Percentiles rank a stretch among this genome's conserved stretches.
Conservation (phyloP, 2,329 filamentous ascomycete species). For the Lachnellula suecica region DNA sequence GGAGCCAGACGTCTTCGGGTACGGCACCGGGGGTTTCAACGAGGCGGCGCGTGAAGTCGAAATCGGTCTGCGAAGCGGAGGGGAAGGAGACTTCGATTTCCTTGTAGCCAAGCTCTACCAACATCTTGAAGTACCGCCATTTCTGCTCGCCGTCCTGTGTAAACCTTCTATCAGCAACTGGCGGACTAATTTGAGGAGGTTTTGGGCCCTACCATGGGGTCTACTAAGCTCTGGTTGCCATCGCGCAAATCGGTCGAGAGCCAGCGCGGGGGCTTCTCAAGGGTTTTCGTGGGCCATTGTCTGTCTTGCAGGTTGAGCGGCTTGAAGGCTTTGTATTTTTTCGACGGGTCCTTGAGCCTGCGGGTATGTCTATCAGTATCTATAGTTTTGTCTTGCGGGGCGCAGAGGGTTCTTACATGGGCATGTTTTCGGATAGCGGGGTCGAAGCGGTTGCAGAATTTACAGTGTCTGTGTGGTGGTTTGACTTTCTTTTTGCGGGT, state of each 20-base stretch:
- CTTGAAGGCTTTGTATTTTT: constrained; percentile 70
- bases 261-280: constrained; percentile 87
- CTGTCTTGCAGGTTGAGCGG: constrained; percentile 54
- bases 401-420: constrained; percentile 6
- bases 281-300: constrained; percentile 43
- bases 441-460: background rate
- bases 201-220: constrained; percentile 73
- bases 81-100: constrained; percentile 97
- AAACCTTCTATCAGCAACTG: background rate
- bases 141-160: constrained; percentile 68
- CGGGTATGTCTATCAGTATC: background rate
- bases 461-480: background rate
- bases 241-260: constrained; percentile 86
- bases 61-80: constrained; percentile 91
- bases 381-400: background rate
- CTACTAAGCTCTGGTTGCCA: constrained; percentile 90
- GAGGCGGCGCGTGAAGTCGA: constrained; percentile 86
- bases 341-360: constrained; percentile 72
- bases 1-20: constrained; percentile 87
- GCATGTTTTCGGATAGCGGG: constrained; percentile 8
- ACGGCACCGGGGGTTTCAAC: constrained; percentile 81
- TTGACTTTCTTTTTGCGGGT: background rate
- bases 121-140: constrained; percentile 92
- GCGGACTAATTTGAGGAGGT: background rate
- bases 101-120: constrained; percentile 90